Base-by-base conservation (phyloP, 495 filamentous ascomycete species). In the Physcia stellaris region DNA sequence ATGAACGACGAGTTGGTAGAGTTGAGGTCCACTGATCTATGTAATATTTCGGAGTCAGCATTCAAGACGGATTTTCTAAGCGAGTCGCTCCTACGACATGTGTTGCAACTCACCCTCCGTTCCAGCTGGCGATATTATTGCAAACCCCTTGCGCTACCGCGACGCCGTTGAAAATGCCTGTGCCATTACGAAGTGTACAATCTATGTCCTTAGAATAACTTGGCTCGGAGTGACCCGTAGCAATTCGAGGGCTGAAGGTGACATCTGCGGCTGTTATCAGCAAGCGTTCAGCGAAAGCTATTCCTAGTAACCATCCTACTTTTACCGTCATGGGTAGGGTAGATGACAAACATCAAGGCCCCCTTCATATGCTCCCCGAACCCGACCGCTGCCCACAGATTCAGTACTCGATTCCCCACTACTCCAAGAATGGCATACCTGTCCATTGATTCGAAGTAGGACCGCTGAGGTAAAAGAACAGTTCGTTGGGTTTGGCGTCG, bases 281-380 rank as follows among this genome's bases (percentile, higher is more conserved):
- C 19, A n/a, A 26, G 12, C 17, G 19, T n/a, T 37, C 10, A 13
- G 13, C 12, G 16, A 37, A 39, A 3, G 12, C 4, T 15, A n/a
- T n/a, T n/a, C n/a, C n/a, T 23, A 26, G 22, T 7, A 27, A 31
- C 9, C 1, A 2, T 35, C 32, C 30, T 33, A 54, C 57, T 55
- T 20, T 65, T 51, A 27, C 59, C 64, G 9, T 56, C 58, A 3
- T 47, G 42, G 23, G 54, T 59, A 4, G 56, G 40, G 48, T 78
- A 77, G 1, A 56, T 50, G 30, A 75, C 53, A 35, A 73, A 59
- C 46, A 75, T 69, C 28, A 74, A 47, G 7, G 67, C 51, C 32
- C 60, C 55, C 10, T 57, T 47, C 73, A 78, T 78, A 35, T 59
- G 22, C 4, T 39, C 51, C 11, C 73, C 73, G 28, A 70, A 61